These are phyloP conservation scores for Solanum hybrid DNA, from an alignment of 305 asterid genomes.

Conservation along the genomic window DNA sequence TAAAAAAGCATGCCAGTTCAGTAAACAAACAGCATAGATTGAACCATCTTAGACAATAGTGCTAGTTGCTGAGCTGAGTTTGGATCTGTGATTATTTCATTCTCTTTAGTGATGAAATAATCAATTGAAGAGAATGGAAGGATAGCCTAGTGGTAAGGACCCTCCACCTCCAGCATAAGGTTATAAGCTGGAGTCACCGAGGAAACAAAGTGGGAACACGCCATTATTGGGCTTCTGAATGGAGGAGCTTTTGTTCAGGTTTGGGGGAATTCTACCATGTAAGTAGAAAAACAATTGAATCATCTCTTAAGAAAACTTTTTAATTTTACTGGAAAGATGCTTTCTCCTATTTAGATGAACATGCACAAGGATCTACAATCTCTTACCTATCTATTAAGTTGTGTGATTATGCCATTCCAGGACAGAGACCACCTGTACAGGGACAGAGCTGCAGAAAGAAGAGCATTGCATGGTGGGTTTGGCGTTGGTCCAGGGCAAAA, in stretches of 20 bases:
- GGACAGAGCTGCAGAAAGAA: conserved; percentile 95
- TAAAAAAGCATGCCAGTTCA: not conserved
- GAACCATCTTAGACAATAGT: not conserved
- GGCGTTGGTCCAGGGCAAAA: conserved; percentile 95
- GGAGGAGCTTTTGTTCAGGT: not conserved
- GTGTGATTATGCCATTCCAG: conserved; percentile 22
- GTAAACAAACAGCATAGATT: not conserved
- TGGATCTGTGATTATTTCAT: not conserved
- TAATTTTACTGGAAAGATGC: not conserved
- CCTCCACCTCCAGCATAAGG: not conserved
- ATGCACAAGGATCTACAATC: not conserved
- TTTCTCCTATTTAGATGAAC: not conserved
- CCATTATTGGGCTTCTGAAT: not conserved
- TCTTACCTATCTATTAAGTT: not conserved
- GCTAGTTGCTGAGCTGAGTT: not conserved
- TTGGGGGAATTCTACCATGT: not conserved
- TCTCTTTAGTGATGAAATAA: not conserved
- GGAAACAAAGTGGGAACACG: not conserved
- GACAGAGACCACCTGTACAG: conserved; percentile 37
- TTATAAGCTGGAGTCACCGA: not conserved
- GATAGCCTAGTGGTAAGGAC: not conserved
- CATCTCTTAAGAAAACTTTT: not conserved
- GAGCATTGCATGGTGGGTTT: conserved; percentile 80
- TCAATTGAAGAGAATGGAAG: not conserved
- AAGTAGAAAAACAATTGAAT: not conserved